Base-by-base conservation (phyloP, 2,329 filamentous ascomycete species). In the Oidium heveae region DNA sequence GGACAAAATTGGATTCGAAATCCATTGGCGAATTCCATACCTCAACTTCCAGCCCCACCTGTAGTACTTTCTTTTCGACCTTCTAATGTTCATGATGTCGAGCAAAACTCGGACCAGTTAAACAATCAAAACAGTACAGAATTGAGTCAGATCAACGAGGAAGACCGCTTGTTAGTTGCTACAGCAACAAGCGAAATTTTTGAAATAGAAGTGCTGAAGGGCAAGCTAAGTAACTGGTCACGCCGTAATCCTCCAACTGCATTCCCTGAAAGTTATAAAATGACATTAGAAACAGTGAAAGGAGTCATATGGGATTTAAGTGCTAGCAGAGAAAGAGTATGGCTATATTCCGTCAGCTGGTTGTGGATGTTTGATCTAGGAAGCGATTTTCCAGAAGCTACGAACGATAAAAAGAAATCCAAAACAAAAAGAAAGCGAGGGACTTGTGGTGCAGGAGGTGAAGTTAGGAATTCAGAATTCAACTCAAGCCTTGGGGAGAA, bases 281-380 rank as follows among this genome's bases (percentile, higher is more conserved):
- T 79, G 59, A 75, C 87, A 24, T 77, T 82, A 57, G 87, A 94
- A 65, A 74, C 85, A 44, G 83, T 83, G 54, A 89, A 89, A 71
- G 88, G 87, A 3, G 79, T 80, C 28, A 67, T 94, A 41, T 96
- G 89, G 88, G 84, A 93, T 63, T 72, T 82, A 0, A 71, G 72
- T 32, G 64, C 65, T 32, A 59, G 60, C 8, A 68, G 69, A n/a
- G 71, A 78, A 50, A 76, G 89, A 15, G 68, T 89, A 8, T 96
- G 89, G 86, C 69, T 96, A 20, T 95, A 94, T 63, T 88, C 89
- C 7, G 76, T 79, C 43, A 80, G 77, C 0, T 96, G 87, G 74
- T 68, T 98, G 24, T 87, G 85, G 69, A 96, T 96, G 88, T 77
- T 98, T 57, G 87, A 96, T 65, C 70, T 94, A 33, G 76, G 76